Evolutionary conservation across 306 rosid species (phyloP).

Genomic region (Casuarina cunninghamiana): DNA sequence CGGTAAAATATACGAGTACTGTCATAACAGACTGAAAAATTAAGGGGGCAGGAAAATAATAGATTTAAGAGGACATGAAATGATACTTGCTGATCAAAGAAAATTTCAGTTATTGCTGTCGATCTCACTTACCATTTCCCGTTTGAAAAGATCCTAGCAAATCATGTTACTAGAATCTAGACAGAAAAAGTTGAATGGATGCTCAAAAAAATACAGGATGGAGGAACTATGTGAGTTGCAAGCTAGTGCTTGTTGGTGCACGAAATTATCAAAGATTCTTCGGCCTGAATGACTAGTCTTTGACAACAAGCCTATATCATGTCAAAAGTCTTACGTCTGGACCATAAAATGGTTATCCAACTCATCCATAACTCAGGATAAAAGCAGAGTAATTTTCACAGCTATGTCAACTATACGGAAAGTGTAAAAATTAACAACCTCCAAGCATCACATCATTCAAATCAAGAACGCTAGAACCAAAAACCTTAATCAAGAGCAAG

Average conservation of each 20-base stretch:
- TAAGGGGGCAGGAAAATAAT: not conserved
- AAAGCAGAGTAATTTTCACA: no score
- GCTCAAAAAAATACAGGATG: not conserved
- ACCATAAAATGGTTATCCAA: not conserved
- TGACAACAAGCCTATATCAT: not conserved
- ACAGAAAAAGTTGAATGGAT: not conserved
- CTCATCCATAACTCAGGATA: not conserved
- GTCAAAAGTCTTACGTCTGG: not conserved
- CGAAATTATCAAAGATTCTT: not conserved
- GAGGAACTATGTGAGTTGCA: not conserved
- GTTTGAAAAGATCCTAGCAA: no score
- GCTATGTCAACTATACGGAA: not conserved
- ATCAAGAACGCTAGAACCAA: not conserved
- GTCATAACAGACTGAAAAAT: not conserved
- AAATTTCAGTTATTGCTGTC: not conserved
- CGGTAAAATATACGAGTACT: not conserved
- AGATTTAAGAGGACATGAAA: not conserved
- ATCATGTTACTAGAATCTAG: not conserved
- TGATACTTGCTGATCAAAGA: not conserved
- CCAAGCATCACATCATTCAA: not conserved
- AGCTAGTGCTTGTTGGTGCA: not conserved
- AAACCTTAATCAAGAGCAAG: not conserved
- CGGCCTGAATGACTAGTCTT: not conserved
- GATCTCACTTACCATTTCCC: not conserved
- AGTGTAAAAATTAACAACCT: not conserved